Evolutionary conservation across 2,329 filamentous ascomycete species (phyloP), one percentile per base, ranked within the genome.

Genomic region (Aspergillus ruber): DNA sequence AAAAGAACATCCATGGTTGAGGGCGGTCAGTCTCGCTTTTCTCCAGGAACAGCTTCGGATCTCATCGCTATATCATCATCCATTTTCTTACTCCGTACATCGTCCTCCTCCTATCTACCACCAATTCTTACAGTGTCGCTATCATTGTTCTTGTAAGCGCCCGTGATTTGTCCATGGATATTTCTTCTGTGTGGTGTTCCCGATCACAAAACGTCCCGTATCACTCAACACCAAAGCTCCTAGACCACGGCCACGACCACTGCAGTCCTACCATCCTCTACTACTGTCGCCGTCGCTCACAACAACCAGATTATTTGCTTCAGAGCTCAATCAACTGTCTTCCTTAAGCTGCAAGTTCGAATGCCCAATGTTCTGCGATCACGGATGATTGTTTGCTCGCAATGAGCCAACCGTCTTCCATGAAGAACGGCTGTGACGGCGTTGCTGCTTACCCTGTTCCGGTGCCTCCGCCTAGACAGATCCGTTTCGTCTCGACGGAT

Each of bases 401-500:
- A 51, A 69, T 69, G 66, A 68, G 66, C 64, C 57, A 56, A 47
- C 59, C 62, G 59, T 67, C 66, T 60, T 59, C 66, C 46, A 59
- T 59, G 56, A 64, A 63, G 57, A 69, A 67, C 50, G 56, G 54
- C 52, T 59, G 58, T 56, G 61, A 53, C 51, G 59, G 58, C 56
- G 62, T 57, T 54, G 61, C 52, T 56, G 50, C 59, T 54, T 53
- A 60, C 47, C 57, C 61, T 47, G 57, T 56, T 46, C 17, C 36
- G 46, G 57, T 56, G 46, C 17, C 36, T 10, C 15, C 36, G 17
- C 60, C 63, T 43, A 59, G 68, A 48, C 72, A 73, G 60, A 87
- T 88, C 56, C 84, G 86, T 58, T 91, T 90, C 66, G 86, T 91
- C 58, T 86, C 88, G 55, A 89, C 84, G 60, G 85, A 90, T 69